Base-by-base conservation (phyloP, 2,329 filamentous ascomycete genomes). In the Zarea fungicola region DNA sequence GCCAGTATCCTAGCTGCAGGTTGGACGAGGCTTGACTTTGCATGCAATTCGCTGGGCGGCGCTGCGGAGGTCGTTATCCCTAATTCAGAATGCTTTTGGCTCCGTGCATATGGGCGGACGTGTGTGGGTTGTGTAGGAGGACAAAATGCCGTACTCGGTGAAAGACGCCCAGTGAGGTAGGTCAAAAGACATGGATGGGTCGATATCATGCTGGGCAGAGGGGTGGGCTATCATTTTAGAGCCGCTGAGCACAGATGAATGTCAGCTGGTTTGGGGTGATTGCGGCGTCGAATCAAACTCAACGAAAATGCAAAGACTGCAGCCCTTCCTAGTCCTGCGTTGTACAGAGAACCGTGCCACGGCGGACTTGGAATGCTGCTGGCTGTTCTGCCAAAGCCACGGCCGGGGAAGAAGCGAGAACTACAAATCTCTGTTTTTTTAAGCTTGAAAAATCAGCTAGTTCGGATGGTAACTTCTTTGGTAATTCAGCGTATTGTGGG, bases 281-380 rank as follows among this genome's bases (percentile, higher is more conserved):
- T 16, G 7, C n/a, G 5, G 32, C 11, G 37, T 42, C 45, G 45
- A 48, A 48, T 42, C 45, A 42, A 36, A 48, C 29, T 42, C 28
- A 35, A 29, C 42, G 37, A 42, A 40, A 40, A 26, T 47, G 44
- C 44, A 40, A 7, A 13, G 23, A 35, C 37, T 31, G 29, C 39
- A 41, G 16, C 18, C 37, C 18, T 28, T 36, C 45, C 45, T 32
- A 11, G 32, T 46, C 23, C 6, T 5, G 6, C 10, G 21, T 47
- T 21, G 29, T 35, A 39, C 35, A 16, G 10, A 25, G 26, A 29
- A 29, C 7, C 7, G 26, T n/a, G n/a, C n/a, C 34, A 35, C 25
- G 34, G 26, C 35, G 25, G 25, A 32, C 26, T 16, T 41, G 28
- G 18, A 22, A 26, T 40, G 44, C 40, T 29, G 21, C 34, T 39